Evolutionary conservation across 1,284 basidiomycete genomes (phyloP), one percentile per base, ranked within the genome.

Genomic region (Irpex sp.): DNA sequence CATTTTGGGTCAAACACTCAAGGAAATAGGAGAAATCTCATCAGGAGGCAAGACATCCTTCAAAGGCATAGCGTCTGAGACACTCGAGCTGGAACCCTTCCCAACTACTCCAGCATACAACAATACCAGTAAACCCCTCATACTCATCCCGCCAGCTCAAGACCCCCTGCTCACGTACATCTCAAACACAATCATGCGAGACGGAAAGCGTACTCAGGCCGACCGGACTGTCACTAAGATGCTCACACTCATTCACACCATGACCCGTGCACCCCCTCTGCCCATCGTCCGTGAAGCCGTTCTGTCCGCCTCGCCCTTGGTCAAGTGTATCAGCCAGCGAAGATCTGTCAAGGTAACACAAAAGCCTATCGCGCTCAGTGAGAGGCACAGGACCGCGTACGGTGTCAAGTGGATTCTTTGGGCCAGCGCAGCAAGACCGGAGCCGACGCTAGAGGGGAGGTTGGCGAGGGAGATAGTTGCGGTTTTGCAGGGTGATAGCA

Each of bases 121-220:
- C 4, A 36, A 8, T 54, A 38, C 57, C 26, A 40, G 38, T 57
- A 66, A 60, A 17, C 61, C 57, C 31, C 52, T 66, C 58, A 77
- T 84, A 69, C 79, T 85, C 67, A 82, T 95, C 17, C 92, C 94
- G 2, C 89, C 92, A 6, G 81, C 82, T 9, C 81, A 85, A 60
- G 93, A 95, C 74, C 94, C 93, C 0, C 80, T 94, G 3, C 81
- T 96, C 5, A 82, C 85, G 63, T 86, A 91, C 69, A 78, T 95
- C 62, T 83, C 91, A 1, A 88, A 87, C 19, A 75, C 80, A 61
- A 76, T 94, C 64, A 89, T 89, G 79, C 76, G 75, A 55, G 76
- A 91, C 72, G 94, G 94, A 21, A 81, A 87, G 66, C 87, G 90
- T 64, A 83, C 88, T 17, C 80, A 81, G 52, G 92, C 93, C 0